Evolutionary conservation across 352 stramenopile species (phyloP).

Genomic region (Globisporangium viniferum): DNA sequence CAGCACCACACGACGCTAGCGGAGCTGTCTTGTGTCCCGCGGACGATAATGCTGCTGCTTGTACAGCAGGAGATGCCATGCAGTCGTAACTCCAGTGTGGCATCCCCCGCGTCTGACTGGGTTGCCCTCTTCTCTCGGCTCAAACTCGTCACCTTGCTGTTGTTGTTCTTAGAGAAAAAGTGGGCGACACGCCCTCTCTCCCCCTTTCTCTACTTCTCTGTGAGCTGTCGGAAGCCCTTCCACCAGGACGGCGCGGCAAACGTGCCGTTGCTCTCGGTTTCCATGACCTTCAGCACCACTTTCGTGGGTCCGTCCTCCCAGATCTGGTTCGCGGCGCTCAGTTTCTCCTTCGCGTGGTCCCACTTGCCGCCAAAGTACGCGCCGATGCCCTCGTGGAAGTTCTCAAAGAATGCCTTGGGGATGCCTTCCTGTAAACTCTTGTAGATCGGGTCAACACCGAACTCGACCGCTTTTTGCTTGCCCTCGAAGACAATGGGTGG

Average conservation of each 20-base stretch:
- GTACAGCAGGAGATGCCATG: background rate
- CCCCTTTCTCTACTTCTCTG: constrained; percentile 77
- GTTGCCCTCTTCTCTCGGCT: background rate
- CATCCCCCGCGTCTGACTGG: background rate
- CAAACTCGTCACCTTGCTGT: background rate
- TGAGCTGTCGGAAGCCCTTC: constrained; percentile 91
- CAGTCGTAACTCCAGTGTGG: background rate
- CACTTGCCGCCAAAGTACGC: constrained; percentile 94
- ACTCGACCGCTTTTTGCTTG: constrained; percentile 83
- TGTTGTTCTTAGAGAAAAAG: background rate
- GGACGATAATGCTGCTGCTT: background rate
- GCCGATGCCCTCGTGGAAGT: constrained; percentile 91
- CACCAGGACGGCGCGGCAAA: constrained; percentile 85
- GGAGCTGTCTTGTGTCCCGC: too few relatives aligned
- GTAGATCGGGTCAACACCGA: constrained; percentile 69
- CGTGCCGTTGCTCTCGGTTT: constrained; percentile 86
- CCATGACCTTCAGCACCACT: constrained; percentile 90
- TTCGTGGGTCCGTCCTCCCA: constrained; percentile 78
- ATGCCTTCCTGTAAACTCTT: constrained; percentile 75
- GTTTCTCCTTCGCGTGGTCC: constrained; percentile 70
- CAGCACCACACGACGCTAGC: background rate
- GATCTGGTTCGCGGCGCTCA: constrained; percentile 90
- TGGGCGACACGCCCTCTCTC: background rate
- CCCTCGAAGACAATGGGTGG: constrained; percentile 54
- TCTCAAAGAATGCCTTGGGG: constrained; percentile 84